Base-by-base conservation (phyloP, 176 grass and related monocot species). In the Ensete ventricosum region DNA sequence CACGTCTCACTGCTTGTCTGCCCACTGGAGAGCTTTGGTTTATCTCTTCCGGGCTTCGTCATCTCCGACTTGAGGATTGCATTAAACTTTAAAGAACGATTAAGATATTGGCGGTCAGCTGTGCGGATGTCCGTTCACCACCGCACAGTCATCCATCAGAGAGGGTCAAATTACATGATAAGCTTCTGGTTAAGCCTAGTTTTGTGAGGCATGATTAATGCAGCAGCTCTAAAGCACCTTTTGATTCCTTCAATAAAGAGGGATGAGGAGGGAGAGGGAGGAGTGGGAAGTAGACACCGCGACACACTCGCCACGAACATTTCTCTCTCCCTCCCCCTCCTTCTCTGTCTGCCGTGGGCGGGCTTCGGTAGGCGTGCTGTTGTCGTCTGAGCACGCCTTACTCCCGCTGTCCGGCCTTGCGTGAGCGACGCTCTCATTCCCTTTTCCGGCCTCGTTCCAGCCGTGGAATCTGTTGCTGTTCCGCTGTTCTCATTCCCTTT, bases 371-470 rank as follows among this genome's bases (percentile, higher is more conserved):
- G 22, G 73, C 55, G 73, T 12, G 73, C 55, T 49, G 55, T 58
- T 75, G 55, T 75, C 54, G 49, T 49, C 26, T 11, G 29, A 60
- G 9, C 55, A 62, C 73, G 53, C 73, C 54, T 75, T 54, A 8
- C 55, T 43, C 65, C 65, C 65, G 1, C 27, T 68, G 27, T 34
- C 65, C 65, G 14, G 10, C 3, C 73, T 75, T 75, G 73, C 73
- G 73, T 75, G 73, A 62, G 26, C 29, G 65, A 48, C 3, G 27
- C 65, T 29, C 65, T 68, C 25, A 68, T 68, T 68, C 65, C 27
- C 65, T 49, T 48, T 68, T 68, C 65, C 65, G 65, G 65, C 65
- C 27, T 68, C 65, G 26, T 60, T 60, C 25, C 73, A 60, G 29
- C 25, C 55, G 7, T 72, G 73, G 73, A 75, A 75, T 75, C 73